These are phyloP conservation scores for Coniochaeta sp. DNA, from an alignment of 2,329 filamentous ascomycete genomes.

Conservation along the genomic window DNA sequence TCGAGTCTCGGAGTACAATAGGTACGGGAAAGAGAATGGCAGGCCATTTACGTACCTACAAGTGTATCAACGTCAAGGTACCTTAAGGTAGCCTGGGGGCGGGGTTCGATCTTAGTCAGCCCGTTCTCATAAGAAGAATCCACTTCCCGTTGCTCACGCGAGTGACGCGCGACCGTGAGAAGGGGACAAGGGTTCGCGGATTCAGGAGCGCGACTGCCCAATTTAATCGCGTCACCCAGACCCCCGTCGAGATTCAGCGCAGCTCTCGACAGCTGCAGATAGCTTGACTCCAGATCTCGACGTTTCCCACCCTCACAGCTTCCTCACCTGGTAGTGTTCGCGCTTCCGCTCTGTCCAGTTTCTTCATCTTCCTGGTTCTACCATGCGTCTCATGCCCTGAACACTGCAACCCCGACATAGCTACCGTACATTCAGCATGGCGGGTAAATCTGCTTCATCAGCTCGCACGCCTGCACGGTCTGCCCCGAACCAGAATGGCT, in stretches of 20 bases:
- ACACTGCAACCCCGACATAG: neutral
- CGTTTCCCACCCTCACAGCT: neutral
- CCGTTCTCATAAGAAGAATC: neutral
- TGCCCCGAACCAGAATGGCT: conserved; percentile 26
- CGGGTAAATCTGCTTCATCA: conserved; percentile 15
- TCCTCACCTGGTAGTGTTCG: neutral
- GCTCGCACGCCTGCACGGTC: conserved; percentile 28
- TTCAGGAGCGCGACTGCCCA: conserved; percentile 10
- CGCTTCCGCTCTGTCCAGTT: neutral
- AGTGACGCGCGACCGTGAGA: conserved; percentile 1
- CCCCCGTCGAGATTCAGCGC: neutral
- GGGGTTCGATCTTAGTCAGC: too few species aligned
- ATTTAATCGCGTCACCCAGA: conserved; percentile 11
- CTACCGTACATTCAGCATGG: conserved; percentile 13
- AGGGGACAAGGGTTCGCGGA: neutral
- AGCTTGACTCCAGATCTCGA: neutral
- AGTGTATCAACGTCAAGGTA: too few species aligned
- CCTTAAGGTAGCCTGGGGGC: too few species aligned
- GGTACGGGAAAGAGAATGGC: too few species aligned
- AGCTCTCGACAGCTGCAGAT: neutral
- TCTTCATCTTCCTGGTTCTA: neutral
- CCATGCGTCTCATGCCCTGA: neutral
- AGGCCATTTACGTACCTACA: too few species aligned
- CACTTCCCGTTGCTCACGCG: conserved; percentile 5
- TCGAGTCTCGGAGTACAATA: too few species aligned